These are phyloP conservation scores for Vitis labrusca DNA, from an alignment of 164 flowering plant genomes.

Conservation along the genomic window DNA sequence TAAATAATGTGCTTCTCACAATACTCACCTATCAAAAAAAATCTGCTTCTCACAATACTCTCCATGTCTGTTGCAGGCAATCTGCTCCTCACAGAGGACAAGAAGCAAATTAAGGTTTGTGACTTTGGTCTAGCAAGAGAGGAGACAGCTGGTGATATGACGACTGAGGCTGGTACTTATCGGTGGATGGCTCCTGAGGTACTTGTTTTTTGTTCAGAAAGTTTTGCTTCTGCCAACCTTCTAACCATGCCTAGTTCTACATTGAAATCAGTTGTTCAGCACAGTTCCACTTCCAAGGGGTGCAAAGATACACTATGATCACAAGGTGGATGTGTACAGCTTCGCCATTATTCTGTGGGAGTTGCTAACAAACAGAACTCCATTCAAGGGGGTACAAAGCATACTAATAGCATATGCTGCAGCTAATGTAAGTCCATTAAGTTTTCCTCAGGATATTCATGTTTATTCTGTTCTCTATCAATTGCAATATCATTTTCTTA, in stretches of 20 bases:
- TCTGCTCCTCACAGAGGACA: conserved; percentile 60
- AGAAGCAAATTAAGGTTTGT: conserved; percentile 47
- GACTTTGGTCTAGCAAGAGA: conserved; percentile 84
- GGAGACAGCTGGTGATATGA: conserved; percentile 47
- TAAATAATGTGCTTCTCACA: neutral
- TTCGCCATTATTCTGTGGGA: conserved; percentile 74
- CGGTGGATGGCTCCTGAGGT: conserved; percentile 98
- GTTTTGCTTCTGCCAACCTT: neutral
- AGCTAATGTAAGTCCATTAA: conserved; percentile 27
- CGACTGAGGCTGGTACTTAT: conserved; percentile 69
- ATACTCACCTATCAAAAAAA: neutral
- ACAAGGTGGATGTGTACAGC: conserved; percentile 75
- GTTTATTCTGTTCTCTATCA: neutral
- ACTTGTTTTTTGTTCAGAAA: conserved; percentile 8
- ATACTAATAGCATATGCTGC: conserved; percentile 62
- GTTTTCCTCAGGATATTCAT: neutral
- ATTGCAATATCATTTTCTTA: neutral
- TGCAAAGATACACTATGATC: conserved; percentile 57
- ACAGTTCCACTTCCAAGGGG: conserved; percentile 37
- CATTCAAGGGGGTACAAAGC: conserved; percentile 50
- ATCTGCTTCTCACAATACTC: neutral
- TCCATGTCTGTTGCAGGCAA: conserved; percentile 38
- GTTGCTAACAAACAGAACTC: conserved; percentile 53
- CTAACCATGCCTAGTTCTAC: conserved; percentile 2
- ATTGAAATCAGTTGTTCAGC: conserved; percentile 47